Conservation (phyloP, 176 grass and related monocot genomes). For the Cenchrus americanus region DNA sequence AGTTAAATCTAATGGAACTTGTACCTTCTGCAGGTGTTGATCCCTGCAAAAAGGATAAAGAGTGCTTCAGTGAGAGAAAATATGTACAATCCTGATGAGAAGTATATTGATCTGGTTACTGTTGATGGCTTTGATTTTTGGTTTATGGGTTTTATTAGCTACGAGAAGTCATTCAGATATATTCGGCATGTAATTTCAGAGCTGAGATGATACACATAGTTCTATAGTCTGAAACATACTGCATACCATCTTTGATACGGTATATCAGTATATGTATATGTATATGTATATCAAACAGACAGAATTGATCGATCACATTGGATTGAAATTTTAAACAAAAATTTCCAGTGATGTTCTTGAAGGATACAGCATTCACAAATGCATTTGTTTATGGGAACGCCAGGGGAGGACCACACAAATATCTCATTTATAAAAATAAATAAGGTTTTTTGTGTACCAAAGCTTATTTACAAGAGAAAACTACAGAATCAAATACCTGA, state of each 20-base stretch:
- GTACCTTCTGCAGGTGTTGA: slow-evolving; percentile 57
- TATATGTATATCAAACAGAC: slow-evolving; percentile 37
- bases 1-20: slow-evolving; percentile 33
- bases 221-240: slow-evolving; percentile 33
- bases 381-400: neutral
- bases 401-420: neutral
- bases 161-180: slow-evolving; percentile 60
- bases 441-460: neutral
- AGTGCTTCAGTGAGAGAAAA: slow-evolving; percentile 61
- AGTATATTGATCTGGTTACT: slow-evolving; percentile 82
- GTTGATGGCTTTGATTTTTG: slow-evolving; percentile 87
- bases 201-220: slow-evolving; percentile 38
- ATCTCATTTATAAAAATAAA: neutral
- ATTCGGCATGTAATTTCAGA: slow-evolving; percentile 52
- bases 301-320: slow-evolving; percentile 39
- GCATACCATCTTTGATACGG: slow-evolving; percentile 49
- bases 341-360: slow-evolving; percentile 10
- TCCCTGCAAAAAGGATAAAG: slow-evolving; percentile 70
- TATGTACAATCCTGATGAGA: slow-evolving; percentile 72
- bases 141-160: slow-evolving; percentile 85
- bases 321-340: neutral
- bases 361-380: slow-evolving; percentile 2
- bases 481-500: neutral
- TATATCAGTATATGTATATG: slow-evolving; percentile 57
- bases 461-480: neutral